These are phyloP conservation scores for Ochromonas danica DNA, from an alignment of 108 stramenopile genomes.

Conservation along the genomic window DNA sequence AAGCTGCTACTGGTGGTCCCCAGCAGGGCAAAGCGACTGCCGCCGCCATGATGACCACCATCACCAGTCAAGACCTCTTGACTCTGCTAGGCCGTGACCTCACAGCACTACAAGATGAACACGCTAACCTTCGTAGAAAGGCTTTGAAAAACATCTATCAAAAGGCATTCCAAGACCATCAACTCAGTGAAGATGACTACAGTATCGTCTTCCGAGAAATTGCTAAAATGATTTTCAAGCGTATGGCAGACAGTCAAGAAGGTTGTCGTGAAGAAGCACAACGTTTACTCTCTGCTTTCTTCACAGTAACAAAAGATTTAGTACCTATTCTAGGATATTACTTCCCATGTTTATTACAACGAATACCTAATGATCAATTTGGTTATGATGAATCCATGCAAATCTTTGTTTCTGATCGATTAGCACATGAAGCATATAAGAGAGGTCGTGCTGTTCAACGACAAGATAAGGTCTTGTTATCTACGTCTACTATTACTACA, in stretches of 20 bases:
- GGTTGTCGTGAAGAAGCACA: background rate
- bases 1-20: too few species aligned
- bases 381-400: conserved; percentile 57
- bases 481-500: conserved; percentile 25
- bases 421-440: conserved; percentile 58
- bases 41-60: too few species aligned
- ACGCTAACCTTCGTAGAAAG: too few species aligned
- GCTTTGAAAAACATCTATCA: background rate
- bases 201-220: conserved; percentile 1
- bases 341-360: conserved; percentile 55
- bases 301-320: conserved; percentile 38
- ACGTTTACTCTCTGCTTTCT: background rate
- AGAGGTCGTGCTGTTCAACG: conserved; percentile 60
- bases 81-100: too few species aligned
- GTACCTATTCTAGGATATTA: conserved; percentile 56
- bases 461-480: conserved; percentile 50
- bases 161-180: background rate
- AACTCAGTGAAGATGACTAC: background rate
- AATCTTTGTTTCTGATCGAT: conserved; percentile 60
- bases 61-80: too few species aligned
- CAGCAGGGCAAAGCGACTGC: too few species aligned
- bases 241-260: conserved; percentile 32
- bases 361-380: conserved; percentile 50
- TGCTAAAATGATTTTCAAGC: background rate
- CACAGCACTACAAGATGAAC: too few species aligned